Evolutionary conservation across 176 grass and related monocot genomes (phyloP).

Genomic region (Oryza nivara): DNA sequence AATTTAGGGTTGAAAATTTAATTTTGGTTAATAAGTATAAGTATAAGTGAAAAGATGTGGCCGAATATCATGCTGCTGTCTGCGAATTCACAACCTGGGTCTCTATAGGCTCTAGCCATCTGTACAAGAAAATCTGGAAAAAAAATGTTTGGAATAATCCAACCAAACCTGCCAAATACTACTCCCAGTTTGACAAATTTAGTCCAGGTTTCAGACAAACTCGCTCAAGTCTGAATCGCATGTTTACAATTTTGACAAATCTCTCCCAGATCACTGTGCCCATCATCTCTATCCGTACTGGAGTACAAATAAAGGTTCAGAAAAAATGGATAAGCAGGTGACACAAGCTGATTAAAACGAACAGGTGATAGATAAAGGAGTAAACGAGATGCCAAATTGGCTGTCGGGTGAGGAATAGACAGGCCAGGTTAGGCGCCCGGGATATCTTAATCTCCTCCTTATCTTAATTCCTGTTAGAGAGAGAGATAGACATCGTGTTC

Average conservation of each 20-base stretch:
- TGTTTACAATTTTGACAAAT: too few relatives aligned
- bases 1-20: too few relatives aligned
- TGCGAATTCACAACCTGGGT: too few relatives aligned
- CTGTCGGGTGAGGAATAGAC: slow-evolving; percentile 37
- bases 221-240: not conserved
- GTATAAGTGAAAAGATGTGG: too few relatives aligned
- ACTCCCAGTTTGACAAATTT: not conserved
- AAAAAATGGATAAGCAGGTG: not conserved
- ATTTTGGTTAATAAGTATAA: too few relatives aligned
- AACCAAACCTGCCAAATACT: not conserved
- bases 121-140: not conserved
- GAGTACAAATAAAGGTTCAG: too few relatives aligned
- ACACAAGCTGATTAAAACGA: not conserved
- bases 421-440: not conserved
- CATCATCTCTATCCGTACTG: too few relatives aligned
- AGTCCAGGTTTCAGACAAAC: not conserved
- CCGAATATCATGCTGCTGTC: too few relatives aligned
- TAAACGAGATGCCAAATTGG: not conserved
- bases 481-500: not conserved
- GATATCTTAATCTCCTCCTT: too few relatives aligned
- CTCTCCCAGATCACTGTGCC: not conserved
- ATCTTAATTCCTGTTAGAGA: not conserved
- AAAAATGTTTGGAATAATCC: not conserved
- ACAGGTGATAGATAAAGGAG: not conserved
- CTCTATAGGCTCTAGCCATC: too few relatives aligned